These are phyloP conservation scores for Penicillium herquei DNA, from an alignment of 495 filamentous ascomycete genomes.

Conservation along the genomic window DNA sequence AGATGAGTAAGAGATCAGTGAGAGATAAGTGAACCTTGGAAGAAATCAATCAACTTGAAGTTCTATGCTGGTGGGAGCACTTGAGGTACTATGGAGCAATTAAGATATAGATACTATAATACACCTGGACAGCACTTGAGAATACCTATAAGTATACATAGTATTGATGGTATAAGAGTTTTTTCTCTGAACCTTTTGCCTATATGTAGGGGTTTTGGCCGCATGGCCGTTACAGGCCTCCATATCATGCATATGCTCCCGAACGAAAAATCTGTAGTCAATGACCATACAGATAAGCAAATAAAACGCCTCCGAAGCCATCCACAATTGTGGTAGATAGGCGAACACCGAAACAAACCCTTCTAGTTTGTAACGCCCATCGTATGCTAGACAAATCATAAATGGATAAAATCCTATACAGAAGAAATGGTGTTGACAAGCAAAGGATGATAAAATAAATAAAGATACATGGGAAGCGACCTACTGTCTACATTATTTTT, in stretches of 20 bases:
- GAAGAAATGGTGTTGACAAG: not conserved
- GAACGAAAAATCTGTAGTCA: slow-evolving; percentile 9
- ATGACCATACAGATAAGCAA: slow-evolving; percentile 5
- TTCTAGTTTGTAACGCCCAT: slow-evolving; percentile 36
- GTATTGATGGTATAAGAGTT: too few relatives aligned
- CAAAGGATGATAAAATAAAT: slow-evolving; percentile 3
- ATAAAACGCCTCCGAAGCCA: slow-evolving; percentile 27
- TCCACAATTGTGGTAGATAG: slow-evolving; percentile 10
- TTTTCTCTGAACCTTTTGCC: too few relatives aligned
- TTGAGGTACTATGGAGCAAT: too few relatives aligned
- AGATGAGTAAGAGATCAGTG: too few relatives aligned
- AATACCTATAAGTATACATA: too few relatives aligned
- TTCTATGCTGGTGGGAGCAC: too few relatives aligned
- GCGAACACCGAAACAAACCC: slow-evolving; percentile 12
- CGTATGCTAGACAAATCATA: slow-evolving; percentile 27
- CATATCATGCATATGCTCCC: slow-evolving; percentile 32
- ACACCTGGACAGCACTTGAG: too few relatives aligned
- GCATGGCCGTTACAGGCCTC: slow-evolving; percentile 20
- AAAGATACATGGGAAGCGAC: slow-evolving; percentile 31
- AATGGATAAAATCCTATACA: slow-evolving; percentile 19
- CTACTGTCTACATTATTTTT: too few relatives aligned
- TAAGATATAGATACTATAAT: too few relatives aligned
- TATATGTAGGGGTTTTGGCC: too few relatives aligned
- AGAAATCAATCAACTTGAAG: too few relatives aligned
- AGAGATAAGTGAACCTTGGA: too few relatives aligned